Conservation (phyloP, 1,139 yeast species). For the Protomyces pachydermus region DNA sequence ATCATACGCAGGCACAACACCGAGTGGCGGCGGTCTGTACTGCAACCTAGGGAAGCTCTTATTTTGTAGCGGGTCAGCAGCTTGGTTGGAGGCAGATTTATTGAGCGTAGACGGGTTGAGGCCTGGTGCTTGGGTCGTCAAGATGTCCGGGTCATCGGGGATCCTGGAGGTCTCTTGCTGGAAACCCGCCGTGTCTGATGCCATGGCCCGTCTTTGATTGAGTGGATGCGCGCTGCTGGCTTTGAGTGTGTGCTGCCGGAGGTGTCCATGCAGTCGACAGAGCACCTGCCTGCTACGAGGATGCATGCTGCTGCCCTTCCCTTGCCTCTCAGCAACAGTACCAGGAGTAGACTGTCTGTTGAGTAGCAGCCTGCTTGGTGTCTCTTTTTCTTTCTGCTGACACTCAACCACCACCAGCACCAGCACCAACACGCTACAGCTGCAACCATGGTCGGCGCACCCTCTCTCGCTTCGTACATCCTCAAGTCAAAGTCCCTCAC, state of each 20-base stretch:
- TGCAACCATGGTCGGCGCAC: constrained; percentile 22
- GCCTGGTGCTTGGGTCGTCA: constrained; percentile 14
- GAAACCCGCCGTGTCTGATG: too few relatives aligned
- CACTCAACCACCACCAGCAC: background rate
- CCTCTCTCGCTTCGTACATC: constrained; percentile 26
- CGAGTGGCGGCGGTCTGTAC: constrained; percentile 28
- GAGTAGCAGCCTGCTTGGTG: background rate
- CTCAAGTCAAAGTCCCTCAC: constrained; percentile 26
- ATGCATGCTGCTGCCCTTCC: background rate
- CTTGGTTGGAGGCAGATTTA: background rate
- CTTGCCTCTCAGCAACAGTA: background rate
- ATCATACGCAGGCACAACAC: constrained; percentile 31
- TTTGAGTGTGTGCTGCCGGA: background rate
- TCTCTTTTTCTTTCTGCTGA: background rate
- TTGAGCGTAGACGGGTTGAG: background rate
- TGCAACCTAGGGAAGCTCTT: constrained; percentile 20
- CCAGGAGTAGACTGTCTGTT: background rate
- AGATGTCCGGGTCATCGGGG: constrained; percentile 22
- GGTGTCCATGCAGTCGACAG: background rate
- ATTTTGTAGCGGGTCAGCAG: background rate
- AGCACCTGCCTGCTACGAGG: background rate
- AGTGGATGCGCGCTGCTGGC: too few relatives aligned
- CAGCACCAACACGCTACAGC: background rate
- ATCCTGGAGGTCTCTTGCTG: background rate
- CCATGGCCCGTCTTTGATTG: too few relatives aligned